A percentile compares a stretch with the other conserved stretches of the same genome.
phyloP scores from a whole-genome alignment of 176 grass and related monocot genomes.

The Oryza glumipatula region DNA sequence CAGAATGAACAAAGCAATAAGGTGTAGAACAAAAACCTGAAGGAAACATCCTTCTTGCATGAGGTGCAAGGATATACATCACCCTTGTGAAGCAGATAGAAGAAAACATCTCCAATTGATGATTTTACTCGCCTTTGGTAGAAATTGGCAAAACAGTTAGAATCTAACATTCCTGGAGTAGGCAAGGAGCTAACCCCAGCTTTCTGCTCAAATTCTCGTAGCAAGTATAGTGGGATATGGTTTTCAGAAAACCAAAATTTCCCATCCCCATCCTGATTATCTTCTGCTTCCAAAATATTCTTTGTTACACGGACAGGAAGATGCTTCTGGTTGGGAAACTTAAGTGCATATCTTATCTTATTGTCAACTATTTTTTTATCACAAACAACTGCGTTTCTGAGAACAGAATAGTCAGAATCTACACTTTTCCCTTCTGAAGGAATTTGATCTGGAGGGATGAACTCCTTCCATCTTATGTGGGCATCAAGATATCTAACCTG shows the following conservation, averaged over 20 bases:
- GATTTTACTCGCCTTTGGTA: constrained; percentile 50
- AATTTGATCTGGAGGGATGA: constrained; percentile 79
- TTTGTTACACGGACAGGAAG: constrained; percentile 82
- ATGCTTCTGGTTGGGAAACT: constrained; percentile 89
- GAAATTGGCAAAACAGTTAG: constrained; percentile 49
- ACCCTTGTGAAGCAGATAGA: constrained; percentile 77
- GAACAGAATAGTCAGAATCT: constrained; percentile 67
- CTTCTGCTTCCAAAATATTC: constrained; percentile 86
- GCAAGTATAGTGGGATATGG: constrained; percentile 84
- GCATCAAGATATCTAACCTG: constrained; percentile 98
- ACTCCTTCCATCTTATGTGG: constrained; percentile 94
- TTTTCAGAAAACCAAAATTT: constrained; percentile 93
- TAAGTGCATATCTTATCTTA: constrained; percentile 80
- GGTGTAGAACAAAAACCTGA: constrained; percentile 62
- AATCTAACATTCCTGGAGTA: constrained; percentile 31
- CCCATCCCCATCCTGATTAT: constrained; percentile 53
- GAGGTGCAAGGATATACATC: constrained; percentile 75
- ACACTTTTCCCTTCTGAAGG: constrained; percentile 66
- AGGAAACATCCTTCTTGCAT: constrained; percentile 75
- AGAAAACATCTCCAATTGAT: constrained; percentile 59
- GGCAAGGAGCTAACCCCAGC: constrained; percentile 38
- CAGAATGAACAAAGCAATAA: constrained; percentile 32
- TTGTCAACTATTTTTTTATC: constrained; percentile 68
- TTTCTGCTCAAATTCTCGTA: constrained; percentile 82
- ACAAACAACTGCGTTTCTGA: constrained; percentile 94